These are phyloP conservation scores for Massarina eburnea DNA, from an alignment of 2,329 filamentous ascomycete genomes.

Conservation along the genomic window DNA sequence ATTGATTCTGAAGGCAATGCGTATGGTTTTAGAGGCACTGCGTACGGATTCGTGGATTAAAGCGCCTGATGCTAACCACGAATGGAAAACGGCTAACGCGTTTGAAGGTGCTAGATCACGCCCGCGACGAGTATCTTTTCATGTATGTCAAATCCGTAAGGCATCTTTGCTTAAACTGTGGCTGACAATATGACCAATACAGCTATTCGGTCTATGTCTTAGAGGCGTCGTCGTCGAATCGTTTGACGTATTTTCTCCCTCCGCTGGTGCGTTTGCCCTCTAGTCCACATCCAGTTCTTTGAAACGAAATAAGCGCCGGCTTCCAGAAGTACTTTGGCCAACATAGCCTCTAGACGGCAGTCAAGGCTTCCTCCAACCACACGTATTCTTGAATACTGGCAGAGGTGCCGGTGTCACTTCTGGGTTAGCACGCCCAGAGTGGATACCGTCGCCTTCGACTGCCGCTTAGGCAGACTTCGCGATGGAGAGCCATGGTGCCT, in stretches of 20 bases:
- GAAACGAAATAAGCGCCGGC: slow-evolving; percentile 39
- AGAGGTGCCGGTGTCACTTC: slow-evolving; percentile 6
- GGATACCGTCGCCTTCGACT: slow-evolving; percentile 15
- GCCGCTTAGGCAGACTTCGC: slow-evolving; percentile 29
- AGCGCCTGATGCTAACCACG: not conserved
- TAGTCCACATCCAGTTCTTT: slow-evolving; percentile 25
- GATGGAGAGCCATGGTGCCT: slow-evolving; percentile 6
- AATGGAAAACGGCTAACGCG: slow-evolving; percentile 40
- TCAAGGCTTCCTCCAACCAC: slow-evolving; percentile 17
- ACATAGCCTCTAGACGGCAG: slow-evolving; percentile 33
- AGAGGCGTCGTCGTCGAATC: slow-evolving; percentile 53
- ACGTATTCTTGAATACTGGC: too few relatives aligned
- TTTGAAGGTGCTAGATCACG: slow-evolving; percentile 60
- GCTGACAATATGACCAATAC: slow-evolving; percentile 54
- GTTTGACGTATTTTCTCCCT: slow-evolving; percentile 52
- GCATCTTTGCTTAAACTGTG: slow-evolving; percentile 51
- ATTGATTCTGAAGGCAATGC: not conserved
- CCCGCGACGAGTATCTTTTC: slow-evolving; percentile 76
- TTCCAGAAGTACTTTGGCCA: slow-evolving; percentile 19
- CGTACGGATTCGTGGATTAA: not conserved
- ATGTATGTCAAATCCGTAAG: slow-evolving; percentile 56
- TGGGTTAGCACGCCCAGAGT: slow-evolving; percentile 2
- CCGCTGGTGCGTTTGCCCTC: slow-evolving; percentile 45
- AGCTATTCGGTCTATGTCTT: slow-evolving; percentile 59
- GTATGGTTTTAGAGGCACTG: not conserved